phyloP scores from a whole-genome alignment of 495 filamentous ascomycete genomes.

The Aspergillus sclerotioniger region DNA sequence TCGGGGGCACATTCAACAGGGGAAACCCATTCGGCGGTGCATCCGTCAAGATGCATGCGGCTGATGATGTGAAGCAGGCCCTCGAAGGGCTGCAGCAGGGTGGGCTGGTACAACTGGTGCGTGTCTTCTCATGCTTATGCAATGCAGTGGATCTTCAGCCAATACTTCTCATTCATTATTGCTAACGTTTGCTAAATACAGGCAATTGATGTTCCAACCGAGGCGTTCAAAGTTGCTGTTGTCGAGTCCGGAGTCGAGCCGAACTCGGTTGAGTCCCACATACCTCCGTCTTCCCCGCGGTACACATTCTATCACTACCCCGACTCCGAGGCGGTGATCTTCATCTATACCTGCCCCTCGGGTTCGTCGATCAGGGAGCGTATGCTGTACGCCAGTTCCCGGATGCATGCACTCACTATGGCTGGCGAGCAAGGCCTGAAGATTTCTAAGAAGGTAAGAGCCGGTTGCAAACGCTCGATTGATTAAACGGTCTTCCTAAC shows the following conservation, averaged over 20 bases:
- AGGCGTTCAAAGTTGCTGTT: constrained; percentile 73
- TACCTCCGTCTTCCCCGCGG: constrained; percentile 78
- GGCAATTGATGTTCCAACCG: constrained; percentile 64
- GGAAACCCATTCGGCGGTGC: constrained; percentile 7
- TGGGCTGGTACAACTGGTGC: constrained; percentile 77
- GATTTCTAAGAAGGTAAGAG: constrained; percentile 67
- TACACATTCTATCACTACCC: constrained; percentile 86
- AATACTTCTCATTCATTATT: constrained; percentile 14
- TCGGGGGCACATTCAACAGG: constrained; percentile 62
- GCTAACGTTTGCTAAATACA: constrained; percentile 33
- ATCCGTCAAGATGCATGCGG: constrained; percentile 60
- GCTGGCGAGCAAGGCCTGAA: constrained; percentile 70
- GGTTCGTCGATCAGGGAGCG: constrained; percentile 81
- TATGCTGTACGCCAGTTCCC: constrained; percentile 91
- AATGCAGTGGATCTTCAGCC: not conserved
- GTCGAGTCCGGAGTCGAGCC: constrained; percentile 49
- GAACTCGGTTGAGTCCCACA: constrained; percentile 54
- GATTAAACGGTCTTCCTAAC: constrained; percentile 14
- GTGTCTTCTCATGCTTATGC: no score
- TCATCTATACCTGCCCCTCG: constrained; percentile 90
- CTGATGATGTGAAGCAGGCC: constrained; percentile 64
- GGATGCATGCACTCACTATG: constrained; percentile 64
- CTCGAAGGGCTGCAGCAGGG: constrained; percentile 57
- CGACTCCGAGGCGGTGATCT: constrained; percentile 67
- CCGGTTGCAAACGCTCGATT: constrained; percentile 8